Percentiles rank a stretch among this genome's conserved stretches.
These are phyloP conservation scores for Zarea fungicola DNA, from an alignment of 2,329 filamentous ascomycete species.

Conservation along the genomic window DNA sequence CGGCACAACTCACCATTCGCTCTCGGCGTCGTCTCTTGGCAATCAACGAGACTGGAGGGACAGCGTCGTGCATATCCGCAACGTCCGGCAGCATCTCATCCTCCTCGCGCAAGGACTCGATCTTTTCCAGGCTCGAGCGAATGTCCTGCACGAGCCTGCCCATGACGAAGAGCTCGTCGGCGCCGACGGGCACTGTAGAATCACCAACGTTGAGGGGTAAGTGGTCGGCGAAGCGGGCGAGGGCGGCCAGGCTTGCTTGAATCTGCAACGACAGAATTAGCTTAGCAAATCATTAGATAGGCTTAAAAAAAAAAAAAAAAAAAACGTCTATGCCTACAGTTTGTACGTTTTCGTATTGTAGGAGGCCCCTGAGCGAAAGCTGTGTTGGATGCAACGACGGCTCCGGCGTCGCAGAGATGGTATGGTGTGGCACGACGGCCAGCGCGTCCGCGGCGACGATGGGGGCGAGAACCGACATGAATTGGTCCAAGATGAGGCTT, in stretches of 20 bases:
- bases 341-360: slow-evolving; percentile 10
- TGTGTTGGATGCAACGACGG: too few species aligned
- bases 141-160: slow-evolving; percentile 4
- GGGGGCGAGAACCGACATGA: too few species aligned
- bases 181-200: background rate
- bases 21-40: slow-evolving; percentile 1
- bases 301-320: too few species aligned
- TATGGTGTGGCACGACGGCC: too few species aligned
- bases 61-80: background rate
- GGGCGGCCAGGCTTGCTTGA: background rate
- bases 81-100: background rate
- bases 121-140: slow-evolving; percentile 2
- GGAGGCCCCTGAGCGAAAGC: slow-evolving; percentile 3
- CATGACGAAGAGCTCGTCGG: slow-evolving; percentile 6
- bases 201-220: background rate
- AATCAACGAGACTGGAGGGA: slow-evolving; percentile 1
- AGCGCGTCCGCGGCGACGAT: too few species aligned
- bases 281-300: background rate
- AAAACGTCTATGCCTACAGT: background rate
- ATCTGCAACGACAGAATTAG: background rate
- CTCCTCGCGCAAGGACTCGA: slow-evolving; percentile 8
- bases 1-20: background rate
- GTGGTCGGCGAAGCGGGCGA: slow-evolving; percentile 7
- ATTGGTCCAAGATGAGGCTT: too few species aligned
- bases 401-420: too few species aligned